phyloP scores from a whole-genome alignment of 192 early-diverging fungal genomes.

The Podila clonocystis region DNA sequence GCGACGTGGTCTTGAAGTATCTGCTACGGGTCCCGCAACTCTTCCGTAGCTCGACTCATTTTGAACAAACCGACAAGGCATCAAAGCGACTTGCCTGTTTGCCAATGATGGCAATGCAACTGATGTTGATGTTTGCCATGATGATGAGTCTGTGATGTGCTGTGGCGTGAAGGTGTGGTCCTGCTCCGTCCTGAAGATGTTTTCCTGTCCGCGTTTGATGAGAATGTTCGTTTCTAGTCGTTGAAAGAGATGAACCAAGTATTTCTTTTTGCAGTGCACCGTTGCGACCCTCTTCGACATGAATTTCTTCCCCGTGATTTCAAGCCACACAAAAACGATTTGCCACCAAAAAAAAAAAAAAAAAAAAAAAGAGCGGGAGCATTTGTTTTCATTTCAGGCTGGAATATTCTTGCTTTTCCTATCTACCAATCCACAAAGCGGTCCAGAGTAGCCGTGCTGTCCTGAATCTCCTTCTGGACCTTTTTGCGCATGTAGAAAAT shows the following conservation, averaged over 20 bases:
- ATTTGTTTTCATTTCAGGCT: no score
- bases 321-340: no score
- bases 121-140: conserved; percentile 61
- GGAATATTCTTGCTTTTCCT: no score
- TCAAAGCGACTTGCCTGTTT: conserved; percentile 56
- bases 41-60: not conserved
- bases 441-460: conserved; percentile 74
- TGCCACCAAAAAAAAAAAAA: no score
- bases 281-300: no score
- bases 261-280: no score
- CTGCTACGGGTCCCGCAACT: not conserved
- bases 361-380: no score
- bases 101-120: conserved; percentile 68
- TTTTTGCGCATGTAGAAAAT: conserved; percentile 99
- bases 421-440: conserved; percentile 67
- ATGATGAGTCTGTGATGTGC: not conserved
- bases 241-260: no score
- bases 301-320: no score
- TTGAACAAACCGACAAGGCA: not conserved
- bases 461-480: conserved; percentile 91
- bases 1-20: no score
- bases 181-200: not conserved
- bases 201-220: not conserved
- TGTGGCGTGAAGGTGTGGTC: not conserved
- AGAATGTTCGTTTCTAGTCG: no score